Evolutionary conservation across 73 alveolate genomes (phyloP), one percentile per base, ranked within the genome.

Genomic region (Paramecium caudatum): DNA sequence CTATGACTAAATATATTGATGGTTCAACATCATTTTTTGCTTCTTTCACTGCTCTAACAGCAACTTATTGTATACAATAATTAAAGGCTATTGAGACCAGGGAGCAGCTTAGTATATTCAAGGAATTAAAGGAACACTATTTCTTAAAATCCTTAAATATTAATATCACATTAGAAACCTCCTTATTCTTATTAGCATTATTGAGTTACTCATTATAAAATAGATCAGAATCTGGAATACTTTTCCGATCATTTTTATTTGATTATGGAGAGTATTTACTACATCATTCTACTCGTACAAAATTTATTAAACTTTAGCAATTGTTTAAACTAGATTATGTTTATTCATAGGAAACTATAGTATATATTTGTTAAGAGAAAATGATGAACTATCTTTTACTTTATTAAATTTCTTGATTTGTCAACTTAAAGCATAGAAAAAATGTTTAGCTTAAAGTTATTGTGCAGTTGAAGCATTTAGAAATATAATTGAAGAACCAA

Each of bases 391-490:
- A 0, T 55, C 80, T 23, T 55, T 27, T 19, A 27, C 36, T 4
- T 7, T 55, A 21, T 43, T 55, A 8, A 55, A 23, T 15, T 55
- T 55, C 3, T 55, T 55, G 45, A 5, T 23, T 6, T 27, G 13
- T 55, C 13, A 55, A 21, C 23, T 55, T 1, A 55, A 55, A 23
- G 43, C 80, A 0, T 27, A 23, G 30, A 55, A 55, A 10, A 43
- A 55, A 0, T 55, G 3, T 27, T 55, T 27, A 9, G 80, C 80
- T 23, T 27, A 55, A 27, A 27, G 46, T 27, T 55, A 55, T 55
- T 55, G 80, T 55, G 80, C 80, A 5, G 30, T 55, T 27, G 80
- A 55, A 27, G 80, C 80, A 2, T 27, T 55, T 2, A 55, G 30
- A 23, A 55, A 55, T 23, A 55, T 55, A 27, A 55, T 55, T 2